Base-by-base conservation (phyloP, 2,329 filamentous ascomycete genomes). In the Proliferodiscus dingleyae region DNA sequence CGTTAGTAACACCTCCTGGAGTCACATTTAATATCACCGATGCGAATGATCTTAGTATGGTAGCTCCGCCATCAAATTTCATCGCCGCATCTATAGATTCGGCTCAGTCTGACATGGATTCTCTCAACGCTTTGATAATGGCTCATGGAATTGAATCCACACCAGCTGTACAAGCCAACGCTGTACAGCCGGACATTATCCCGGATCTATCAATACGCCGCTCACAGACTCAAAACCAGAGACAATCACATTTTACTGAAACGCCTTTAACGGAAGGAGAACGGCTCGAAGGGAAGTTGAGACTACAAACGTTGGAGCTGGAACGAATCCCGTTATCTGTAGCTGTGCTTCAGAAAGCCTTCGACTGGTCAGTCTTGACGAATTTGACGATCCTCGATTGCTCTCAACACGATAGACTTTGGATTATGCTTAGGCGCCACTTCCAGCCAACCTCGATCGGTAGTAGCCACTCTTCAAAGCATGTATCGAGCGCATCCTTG, bases 291-390 rank as follows among this genome's bases (percentile, higher is more conserved):
- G 74, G 74, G 26, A 80, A 79, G 56, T 68, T 93, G 13, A 77
- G 72, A 50, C 68, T 93, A n/a, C 80, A 87, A 47, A 80, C 74
- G 2, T 69, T 93, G 8, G 86, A 89, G 64, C 71, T 93, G 2
- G 87, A 93, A 64, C 78, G 85, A 19, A 77, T 91, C 2, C 76
- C 79, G 0, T 67, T 93, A n/a, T 89, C 83, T 1, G 74, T 88
- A 33, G 72, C 80, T 7, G 79, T 87, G n/a, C 72, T 89, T 44
- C 74, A 80, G 37, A 77, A 78, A 49, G 83, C 79, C 1, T 74
- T 93, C 33, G 86, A 93, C 65, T 93, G 86, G 86, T 79, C 80
- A 1, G 71, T 75, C 8, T 64, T 93, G 42, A 86, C 81, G 2
- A 84, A 72, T 13, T 66, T 93, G 41, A 91, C 88, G 1, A 74